phyloP scores from a whole-genome alignment of 768 basidiomycete species.

The Tricholomella constricta region DNA sequence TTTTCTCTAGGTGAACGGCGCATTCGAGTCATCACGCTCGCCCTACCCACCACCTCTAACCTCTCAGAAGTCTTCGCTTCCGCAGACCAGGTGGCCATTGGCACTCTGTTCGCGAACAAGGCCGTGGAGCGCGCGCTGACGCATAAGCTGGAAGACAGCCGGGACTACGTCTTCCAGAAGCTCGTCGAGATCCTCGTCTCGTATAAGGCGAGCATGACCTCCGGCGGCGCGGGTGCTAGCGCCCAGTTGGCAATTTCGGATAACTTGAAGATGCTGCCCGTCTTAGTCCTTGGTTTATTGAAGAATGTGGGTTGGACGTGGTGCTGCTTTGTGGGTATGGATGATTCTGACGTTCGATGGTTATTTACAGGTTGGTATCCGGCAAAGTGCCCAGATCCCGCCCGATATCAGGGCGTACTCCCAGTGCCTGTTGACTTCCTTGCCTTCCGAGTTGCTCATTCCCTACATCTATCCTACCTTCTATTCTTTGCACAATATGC shows the following conservation, averaged over 20 bases:
- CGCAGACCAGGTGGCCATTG: conserved; percentile 85
- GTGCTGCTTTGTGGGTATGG: not conserved
- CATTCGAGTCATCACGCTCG: conserved; percentile 87
- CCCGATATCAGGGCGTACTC: conserved; percentile 96
- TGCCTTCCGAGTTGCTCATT: conserved; percentile 88
- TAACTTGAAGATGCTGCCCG: conserved; percentile 93
- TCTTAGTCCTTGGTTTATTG: conserved; percentile 84
- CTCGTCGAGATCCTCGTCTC: conserved; percentile 82
- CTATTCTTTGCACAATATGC: conserved; percentile 97
- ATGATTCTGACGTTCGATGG: not conserved
- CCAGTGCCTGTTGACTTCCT: conserved; percentile 85
- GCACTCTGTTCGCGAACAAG: conserved; percentile 86
- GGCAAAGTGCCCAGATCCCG: conserved; percentile 96
- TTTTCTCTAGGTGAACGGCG: conserved; percentile 66
- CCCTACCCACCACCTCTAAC: conserved; percentile 85
- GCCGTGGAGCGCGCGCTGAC: conserved; percentile 87
- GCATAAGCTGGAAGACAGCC: conserved; percentile 85
- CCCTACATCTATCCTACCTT: conserved; percentile 95
- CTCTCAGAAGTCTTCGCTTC: conserved; percentile 89
- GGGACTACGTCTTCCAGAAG: conserved; percentile 82
- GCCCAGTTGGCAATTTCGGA: conserved; percentile 91
- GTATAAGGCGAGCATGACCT: conserved; percentile 97
- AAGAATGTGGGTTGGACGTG: conserved; percentile 73
- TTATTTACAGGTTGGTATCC: conserved; percentile 73
- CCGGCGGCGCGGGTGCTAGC: conserved; percentile 89